These are phyloP conservation scores for Aspergillus sp. DNA, from an alignment of 2,329 filamentous ascomycete genomes.

Conservation along the genomic window DNA sequence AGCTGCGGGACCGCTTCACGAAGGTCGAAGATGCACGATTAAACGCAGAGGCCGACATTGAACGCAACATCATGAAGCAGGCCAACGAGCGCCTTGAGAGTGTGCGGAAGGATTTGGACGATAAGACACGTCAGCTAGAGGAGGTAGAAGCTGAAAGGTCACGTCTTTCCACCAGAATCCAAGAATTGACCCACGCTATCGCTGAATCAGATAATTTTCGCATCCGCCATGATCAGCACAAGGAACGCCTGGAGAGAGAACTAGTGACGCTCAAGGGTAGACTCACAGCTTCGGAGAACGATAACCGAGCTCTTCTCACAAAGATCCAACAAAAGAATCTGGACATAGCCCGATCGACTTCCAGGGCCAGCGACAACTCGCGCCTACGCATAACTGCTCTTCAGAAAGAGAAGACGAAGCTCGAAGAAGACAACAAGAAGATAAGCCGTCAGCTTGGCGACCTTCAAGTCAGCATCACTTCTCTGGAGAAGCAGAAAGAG, in stretches of 20 bases:
- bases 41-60: slow-evolving; percentile 77
- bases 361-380: slow-evolving; percentile 80
- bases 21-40: slow-evolving; percentile 83
- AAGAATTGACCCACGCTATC: slow-evolving; percentile 83
- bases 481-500: slow-evolving; percentile 90
- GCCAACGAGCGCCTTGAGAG: slow-evolving; percentile 79
- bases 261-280: slow-evolving; percentile 88
- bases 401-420: slow-evolving; percentile 77
- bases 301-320: slow-evolving; percentile 92
- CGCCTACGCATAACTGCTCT: slow-evolving; percentile 74
- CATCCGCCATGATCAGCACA: slow-evolving; percentile 87
- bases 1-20: slow-evolving; percentile 78
- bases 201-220: slow-evolving; percentile 87
- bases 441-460: slow-evolving; percentile 84
- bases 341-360: slow-evolving; percentile 88
- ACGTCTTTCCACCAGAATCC: slow-evolving; percentile 75
- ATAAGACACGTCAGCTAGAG: slow-evolving; percentile 71
- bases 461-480: slow-evolving; percentile 76
- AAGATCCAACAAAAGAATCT: slow-evolving; percentile 97
- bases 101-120: slow-evolving; percentile 77
- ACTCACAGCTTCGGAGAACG: slow-evolving; percentile 88
- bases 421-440: slow-evolving; percentile 80
- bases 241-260: slow-evolving; percentile 89
- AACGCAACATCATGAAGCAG: slow-evolving; percentile 74
- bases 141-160: slow-evolving; percentile 79